Conservation (phyloP, 495 filamentous ascomycete genomes). For the Rusavskia elegans region DNA sequence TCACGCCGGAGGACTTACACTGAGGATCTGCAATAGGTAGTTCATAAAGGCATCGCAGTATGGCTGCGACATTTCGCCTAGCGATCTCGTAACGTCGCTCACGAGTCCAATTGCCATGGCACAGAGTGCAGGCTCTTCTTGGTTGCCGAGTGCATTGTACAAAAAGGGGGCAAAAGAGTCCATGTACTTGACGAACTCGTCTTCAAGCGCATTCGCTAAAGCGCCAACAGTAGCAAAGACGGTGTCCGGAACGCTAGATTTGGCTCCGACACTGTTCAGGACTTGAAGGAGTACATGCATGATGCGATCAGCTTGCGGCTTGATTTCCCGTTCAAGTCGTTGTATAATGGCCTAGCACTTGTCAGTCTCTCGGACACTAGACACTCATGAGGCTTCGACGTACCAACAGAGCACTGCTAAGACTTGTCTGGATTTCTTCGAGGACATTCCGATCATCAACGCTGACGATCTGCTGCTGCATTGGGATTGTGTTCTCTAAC, state of each 20-base stretch:
- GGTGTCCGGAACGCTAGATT: constrained; percentile 88
- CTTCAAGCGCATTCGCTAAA: constrained; percentile 74
- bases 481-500: constrained; percentile 75
- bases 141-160: constrained; percentile 83
- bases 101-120: constrained; percentile 95
- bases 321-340: constrained; percentile 80
- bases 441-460: constrained; percentile 87
- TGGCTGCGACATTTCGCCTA: constrained; percentile 78
- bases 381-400: constrained; percentile 2
- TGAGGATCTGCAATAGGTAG: constrained; percentile 74
- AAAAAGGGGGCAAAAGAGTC: constrained; percentile 79
- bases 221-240: constrained; percentile 81
- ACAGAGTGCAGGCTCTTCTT: constrained; percentile 86
- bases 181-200: constrained; percentile 93
- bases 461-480: constrained; percentile 88
- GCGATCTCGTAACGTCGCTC: constrained; percentile 82
- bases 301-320: constrained; percentile 79
- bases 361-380: neutral
- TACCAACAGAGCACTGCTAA: constrained; percentile 70
- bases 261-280: constrained; percentile 57
- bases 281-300: constrained; percentile 78
- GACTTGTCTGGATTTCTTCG: constrained; percentile 94
- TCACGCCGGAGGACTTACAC: constrained; percentile 35
- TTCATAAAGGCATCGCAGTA: constrained; percentile 98
- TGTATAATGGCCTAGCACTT: constrained; percentile 52